These are phyloP conservation scores for Wickerhamiella kurtzmanii DNA, from an alignment of 805 yeast species.

Conservation along the genomic window DNA sequence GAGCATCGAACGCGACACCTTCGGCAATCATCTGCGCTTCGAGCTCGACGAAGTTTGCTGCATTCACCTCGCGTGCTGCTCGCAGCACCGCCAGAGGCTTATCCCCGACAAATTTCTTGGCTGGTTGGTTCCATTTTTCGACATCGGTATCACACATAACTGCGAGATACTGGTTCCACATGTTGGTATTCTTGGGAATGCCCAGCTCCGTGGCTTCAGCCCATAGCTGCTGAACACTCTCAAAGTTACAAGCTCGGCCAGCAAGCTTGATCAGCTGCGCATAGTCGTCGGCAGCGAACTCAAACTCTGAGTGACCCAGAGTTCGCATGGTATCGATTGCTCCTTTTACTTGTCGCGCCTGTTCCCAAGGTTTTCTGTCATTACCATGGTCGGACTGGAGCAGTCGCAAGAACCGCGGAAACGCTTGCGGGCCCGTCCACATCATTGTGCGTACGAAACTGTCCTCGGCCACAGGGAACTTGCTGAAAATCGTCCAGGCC, in stretches of 20 bases:
- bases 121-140: conserved; percentile 19
- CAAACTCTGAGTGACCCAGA: conserved; percentile 7
- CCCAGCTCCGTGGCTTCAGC: conserved; percentile 12
- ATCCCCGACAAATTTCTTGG: not conserved
- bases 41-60: conserved; percentile 20
- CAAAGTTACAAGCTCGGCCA: conserved; percentile 17
- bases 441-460: not conserved
- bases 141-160: conserved; percentile 23
- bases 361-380: conserved; percentile 14
- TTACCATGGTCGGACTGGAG: not conserved
- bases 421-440: not conserved
- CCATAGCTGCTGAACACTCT: conserved; percentile 21
- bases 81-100: conserved; percentile 9
- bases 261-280: conserved; percentile 20
- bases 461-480: not conserved
- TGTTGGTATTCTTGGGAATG: conserved; percentile 16
- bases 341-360: conserved; percentile 14
- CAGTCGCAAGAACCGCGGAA: not conserved
- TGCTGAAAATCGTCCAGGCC: not conserved
- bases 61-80: conserved; percentile 13
- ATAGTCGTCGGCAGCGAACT: conserved; percentile 18
- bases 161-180: conserved; percentile 26
- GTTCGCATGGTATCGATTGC: conserved; percentile 9
- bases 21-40: conserved; percentile 6
- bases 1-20: conserved; percentile 22